Evolutionary conservation across 1,139 yeast species (phyloP).

Genomic region (Eremothecium coryli): DNA sequence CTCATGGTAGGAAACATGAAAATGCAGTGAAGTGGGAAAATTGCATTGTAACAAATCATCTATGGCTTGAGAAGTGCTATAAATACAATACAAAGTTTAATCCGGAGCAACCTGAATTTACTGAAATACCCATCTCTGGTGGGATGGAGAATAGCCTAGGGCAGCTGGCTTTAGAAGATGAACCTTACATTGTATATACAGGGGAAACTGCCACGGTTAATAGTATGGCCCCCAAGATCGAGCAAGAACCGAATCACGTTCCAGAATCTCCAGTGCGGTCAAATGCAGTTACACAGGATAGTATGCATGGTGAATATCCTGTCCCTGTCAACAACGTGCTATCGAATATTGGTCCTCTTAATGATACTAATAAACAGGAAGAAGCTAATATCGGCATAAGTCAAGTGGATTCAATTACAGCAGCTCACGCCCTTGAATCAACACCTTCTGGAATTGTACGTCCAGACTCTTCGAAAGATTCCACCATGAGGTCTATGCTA

Average conservation of each 20-base stretch:
- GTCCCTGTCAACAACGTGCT: constrained; percentile 6
- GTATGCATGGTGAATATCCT: constrained; percentile 4
- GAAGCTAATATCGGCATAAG: background rate
- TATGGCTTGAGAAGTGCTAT: constrained; percentile 76
- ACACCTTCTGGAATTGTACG: background rate
- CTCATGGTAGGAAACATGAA: constrained; percentile 63
- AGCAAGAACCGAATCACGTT: constrained; percentile 3
- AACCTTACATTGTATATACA: background rate
- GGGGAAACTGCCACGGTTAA: background rate
- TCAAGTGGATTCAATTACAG: background rate
- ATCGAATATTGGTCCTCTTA: constrained; percentile 9
- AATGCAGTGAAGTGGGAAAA: constrained; percentile 58
- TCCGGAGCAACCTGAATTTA: constrained; percentile 10
- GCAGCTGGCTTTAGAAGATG: constrained; percentile 9
- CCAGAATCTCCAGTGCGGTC: background rate
- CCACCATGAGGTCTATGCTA: background rate
- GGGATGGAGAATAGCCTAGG: constrained; percentile 13
- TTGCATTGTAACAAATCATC: constrained; percentile 57
- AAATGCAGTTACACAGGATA: background rate
- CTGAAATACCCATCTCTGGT: constrained; percentile 12
- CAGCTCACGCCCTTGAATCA: no score
- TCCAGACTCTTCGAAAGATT: background rate
- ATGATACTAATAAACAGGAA: background rate
- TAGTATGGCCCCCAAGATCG: no score
- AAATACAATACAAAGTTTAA: constrained; percentile 13